Base-by-base conservation (phyloP, 2,329 filamentous ascomycete species). In the Fusarium guadeloupense region DNA sequence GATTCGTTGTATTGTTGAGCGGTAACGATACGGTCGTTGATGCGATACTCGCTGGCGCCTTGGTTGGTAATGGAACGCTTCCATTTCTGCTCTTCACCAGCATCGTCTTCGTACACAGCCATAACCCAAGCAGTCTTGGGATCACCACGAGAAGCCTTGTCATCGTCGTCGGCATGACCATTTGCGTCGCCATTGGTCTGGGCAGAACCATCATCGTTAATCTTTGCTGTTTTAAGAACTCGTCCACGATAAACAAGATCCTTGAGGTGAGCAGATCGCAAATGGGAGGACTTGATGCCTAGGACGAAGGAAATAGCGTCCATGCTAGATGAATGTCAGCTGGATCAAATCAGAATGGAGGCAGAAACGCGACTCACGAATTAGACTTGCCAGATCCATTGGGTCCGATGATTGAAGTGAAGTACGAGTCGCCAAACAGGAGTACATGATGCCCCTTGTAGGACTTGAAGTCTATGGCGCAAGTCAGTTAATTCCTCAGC, bases 381-480 rank as follows among this genome's bases (percentile, higher is more conserved):
- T 99, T 99, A 17, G 95, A 99, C 78, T 99, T 99, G 65, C 95
- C 95, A 30, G 95, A 98, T 81, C 95, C 95, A 93, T 99, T 99
- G 75, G 95, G 95, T 6, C 96, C 95, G 73, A 99, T 98, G 73
- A 99, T 97, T 35, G 95, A 99, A 43, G 95, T 99, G 77, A 99
- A 99, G 78, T 97, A 98, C 3, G 93, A 96, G 80, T 99, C 94
- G 72, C 94, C 94, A 71, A 99, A 97, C 47, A 97, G 86, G 38
- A 99, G 87, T 58, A 87, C 89, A 80, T 99, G 95, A 71, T 97
- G 93, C 54, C 93, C 95, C 77, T 97, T 97, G 82, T 99, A 99
- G 70, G 95, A 98, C 81, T 99, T 99, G 87, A 99, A 99, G 81
- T 99, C 91, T 95, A 71, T 23, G 42, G 19, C 34, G 17, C 20